Percentiles rank a stretch among this genome's conserved stretches.
phyloP scores from a whole-genome alignment of 495 filamentous ascomycete species.

The Neurospora pannonica region DNA sequence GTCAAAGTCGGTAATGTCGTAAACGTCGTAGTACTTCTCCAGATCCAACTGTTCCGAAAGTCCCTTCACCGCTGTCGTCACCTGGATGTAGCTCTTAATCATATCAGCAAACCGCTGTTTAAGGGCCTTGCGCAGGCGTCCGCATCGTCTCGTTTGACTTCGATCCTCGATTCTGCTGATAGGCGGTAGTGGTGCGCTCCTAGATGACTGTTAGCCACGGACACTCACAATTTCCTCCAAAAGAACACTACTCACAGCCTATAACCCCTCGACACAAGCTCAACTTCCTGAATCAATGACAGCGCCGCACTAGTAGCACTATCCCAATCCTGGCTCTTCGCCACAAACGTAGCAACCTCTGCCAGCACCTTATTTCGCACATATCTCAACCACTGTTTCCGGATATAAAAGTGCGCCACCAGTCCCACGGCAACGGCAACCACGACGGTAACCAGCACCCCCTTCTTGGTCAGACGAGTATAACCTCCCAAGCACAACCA shows the following conservation, averaged over 20 bases:
- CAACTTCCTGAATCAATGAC: constrained; percentile 88
- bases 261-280: constrained; percentile 90
- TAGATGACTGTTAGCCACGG: constrained; percentile 36
- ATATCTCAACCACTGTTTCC: constrained; percentile 78
- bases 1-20: constrained; percentile 76
- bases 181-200: constrained; percentile 77
- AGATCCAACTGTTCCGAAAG: constrained; percentile 70
- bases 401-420: constrained; percentile 60
- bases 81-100: constrained; percentile 59
- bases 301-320: constrained; percentile 69
- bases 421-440: constrained; percentile 46
- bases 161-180: constrained; percentile 73
- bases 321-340: constrained; percentile 74
- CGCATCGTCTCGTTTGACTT: constrained; percentile 67
- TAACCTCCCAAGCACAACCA: constrained; percentile 48
- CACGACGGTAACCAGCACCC: constrained; percentile 37
- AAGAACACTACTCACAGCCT: constrained; percentile 54
- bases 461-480: constrained; percentile 38
- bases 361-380: constrained; percentile 67
- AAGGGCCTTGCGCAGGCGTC: constrained; percentile 65
- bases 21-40: constrained; percentile 85
- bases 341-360: constrained; percentile 62
- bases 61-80: constrained; percentile 54
- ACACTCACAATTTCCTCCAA: neutral
- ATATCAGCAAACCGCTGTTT: constrained; percentile 57